Evolutionary conservation across 768 basidiomycete genomes (phyloP).

Genomic region (Kondoa malvinella): DNA sequence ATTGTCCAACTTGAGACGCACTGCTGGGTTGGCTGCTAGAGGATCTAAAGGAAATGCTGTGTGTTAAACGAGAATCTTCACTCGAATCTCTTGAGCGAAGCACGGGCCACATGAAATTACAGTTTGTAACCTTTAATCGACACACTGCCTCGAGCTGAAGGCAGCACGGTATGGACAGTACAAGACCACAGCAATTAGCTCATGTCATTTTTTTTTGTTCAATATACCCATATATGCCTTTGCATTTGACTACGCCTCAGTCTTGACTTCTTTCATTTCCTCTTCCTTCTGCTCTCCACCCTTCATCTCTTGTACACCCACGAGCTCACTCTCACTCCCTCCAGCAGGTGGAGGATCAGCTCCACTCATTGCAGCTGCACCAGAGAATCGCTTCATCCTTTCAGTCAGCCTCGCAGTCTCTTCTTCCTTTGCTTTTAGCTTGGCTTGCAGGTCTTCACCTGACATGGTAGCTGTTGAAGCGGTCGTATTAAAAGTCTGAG

Average conservation of each 20-base stretch:
- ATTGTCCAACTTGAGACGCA: conserved; percentile 3
- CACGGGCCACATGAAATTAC: no score
- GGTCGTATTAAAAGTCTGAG: conserved; percentile 4
- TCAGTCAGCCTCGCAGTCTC: conserved; percentile 14
- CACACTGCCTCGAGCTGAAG: no score
- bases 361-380: no score
- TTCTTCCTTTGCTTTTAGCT: conserved; percentile 9
- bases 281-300: conserved; percentile 4
- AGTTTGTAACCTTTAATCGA: no score
- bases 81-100: no score
- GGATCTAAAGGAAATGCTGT: no score
- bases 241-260: background rate
- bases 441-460: conserved; percentile 9
- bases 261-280: background rate
- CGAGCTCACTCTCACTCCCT: no score
- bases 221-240: background rate
- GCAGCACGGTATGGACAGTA: no score
- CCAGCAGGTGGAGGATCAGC: no score
- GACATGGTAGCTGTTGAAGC: background rate
- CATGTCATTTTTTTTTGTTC: background rate
- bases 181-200: no score
- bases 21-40: no score
- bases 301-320: conserved; percentile 4
- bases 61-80: no score
- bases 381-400: conserved; percentile 15